phyloP scores from a whole-genome alignment of 345 rosid species.

The Dipteronia sinensis region DNA sequence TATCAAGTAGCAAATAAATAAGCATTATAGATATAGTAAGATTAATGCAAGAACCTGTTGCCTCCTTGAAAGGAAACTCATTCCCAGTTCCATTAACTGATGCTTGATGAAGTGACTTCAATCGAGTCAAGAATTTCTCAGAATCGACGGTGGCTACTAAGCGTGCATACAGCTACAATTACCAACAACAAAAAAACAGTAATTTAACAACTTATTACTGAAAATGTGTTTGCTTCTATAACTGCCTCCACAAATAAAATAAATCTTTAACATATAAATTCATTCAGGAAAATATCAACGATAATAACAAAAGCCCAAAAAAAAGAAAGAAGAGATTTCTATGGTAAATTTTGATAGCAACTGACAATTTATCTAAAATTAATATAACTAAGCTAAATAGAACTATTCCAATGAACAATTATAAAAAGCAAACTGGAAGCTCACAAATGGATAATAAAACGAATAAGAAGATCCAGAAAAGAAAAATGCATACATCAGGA shows the following conservation, averaged over 20 bases:
- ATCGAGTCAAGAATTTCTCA: constrained; percentile 58
- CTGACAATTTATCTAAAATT: too few relatives aligned
- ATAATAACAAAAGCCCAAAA: neutral
- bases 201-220: neutral
- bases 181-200: neutral
- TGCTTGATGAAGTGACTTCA: constrained; percentile 51
- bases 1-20: neutral
- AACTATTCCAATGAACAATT: too few relatives aligned
- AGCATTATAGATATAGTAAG: neutral
- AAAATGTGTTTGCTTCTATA: neutral
- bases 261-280: neutral
- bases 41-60: constrained; percentile 54
- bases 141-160: constrained; percentile 73
- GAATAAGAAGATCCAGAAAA: neutral
- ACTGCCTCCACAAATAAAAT: too few relatives aligned
- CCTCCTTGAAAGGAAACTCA: constrained; percentile 83
- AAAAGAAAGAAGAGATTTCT: neutral
- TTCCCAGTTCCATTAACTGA: constrained; percentile 46
- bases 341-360: too few relatives aligned
- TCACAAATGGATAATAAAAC: neutral
- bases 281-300: neutral
- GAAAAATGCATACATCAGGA: constrained; percentile 59
- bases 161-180: constrained; percentile 59
- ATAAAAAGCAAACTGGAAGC: too few relatives aligned
- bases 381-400: too few relatives aligned